A percentile compares a stretch with the other conserved stretches of the same genome.
Conservation (phyloP, 345 rosid species). For the Citrus mangshanensis region DNA sequence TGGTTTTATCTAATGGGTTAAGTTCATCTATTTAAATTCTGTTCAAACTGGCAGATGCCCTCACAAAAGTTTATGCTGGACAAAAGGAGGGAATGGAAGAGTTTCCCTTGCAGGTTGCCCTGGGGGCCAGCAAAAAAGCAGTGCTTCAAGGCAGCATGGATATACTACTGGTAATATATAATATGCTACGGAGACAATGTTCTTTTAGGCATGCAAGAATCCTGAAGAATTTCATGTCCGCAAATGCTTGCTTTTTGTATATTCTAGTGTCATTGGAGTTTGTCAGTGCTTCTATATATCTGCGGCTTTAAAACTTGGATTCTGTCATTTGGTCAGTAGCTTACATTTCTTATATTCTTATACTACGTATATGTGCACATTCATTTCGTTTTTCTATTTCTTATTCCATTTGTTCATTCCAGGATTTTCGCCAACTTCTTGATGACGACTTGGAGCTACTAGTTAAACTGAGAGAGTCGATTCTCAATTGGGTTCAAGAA, state of each 20-base stretch:
- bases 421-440: constrained; percentile 85
- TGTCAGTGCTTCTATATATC: neutral
- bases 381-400: constrained; percentile 11
- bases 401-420: constrained; percentile 20
- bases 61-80: constrained; percentile 42
- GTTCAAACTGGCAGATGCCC: constrained; percentile 51
- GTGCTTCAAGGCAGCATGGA: constrained; percentile 87
- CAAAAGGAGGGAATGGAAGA: constrained; percentile 63
- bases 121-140: constrained; percentile 70
- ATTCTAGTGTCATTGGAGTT: neutral
- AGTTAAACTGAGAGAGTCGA: constrained; percentile 55
- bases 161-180: constrained; percentile 61
- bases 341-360: no score
- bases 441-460: constrained; percentile 63
- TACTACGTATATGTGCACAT: neutral
- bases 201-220: constrained; percentile 9
- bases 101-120: constrained; percentile 51
- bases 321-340: neutral
- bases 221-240: neutral
- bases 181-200: neutral
- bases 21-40: constrained; percentile 3
- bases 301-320: neutral
- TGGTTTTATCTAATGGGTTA: neutral
- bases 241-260: neutral
- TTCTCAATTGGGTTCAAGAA: constrained; percentile 80